Conservation (phyloP, 2,329 filamentous ascomycete species). For the Aspergillus latus region DNA sequence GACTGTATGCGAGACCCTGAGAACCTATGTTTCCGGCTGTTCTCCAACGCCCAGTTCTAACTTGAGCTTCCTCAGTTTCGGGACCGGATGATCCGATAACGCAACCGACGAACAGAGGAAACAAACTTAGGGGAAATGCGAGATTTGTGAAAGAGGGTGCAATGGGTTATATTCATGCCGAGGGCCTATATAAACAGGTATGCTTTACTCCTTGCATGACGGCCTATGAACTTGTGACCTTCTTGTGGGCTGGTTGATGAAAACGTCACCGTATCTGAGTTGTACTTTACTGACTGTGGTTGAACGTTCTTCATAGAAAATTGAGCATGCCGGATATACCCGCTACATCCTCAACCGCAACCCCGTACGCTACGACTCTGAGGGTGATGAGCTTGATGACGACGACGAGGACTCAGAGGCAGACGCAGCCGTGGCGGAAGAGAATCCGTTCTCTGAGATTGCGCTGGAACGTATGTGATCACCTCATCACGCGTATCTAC, state of each 20-base stretch:
- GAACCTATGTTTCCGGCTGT: slow-evolving; percentile 9
- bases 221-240: not conserved
- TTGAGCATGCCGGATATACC: slow-evolving; percentile 63
- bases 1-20: slow-evolving; percentile 38
- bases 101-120: slow-evolving; percentile 58
- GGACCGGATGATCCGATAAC: slow-evolving; percentile 55
- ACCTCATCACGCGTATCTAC: not conserved
- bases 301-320: slow-evolving; percentile 44
- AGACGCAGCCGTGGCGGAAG: slow-evolving; percentile 58
- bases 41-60: slow-evolving; percentile 1
- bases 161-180: slow-evolving; percentile 52
- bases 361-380: slow-evolving; percentile 61
- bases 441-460: slow-evolving; percentile 62
- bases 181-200: slow-evolving; percentile 58
- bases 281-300: not conserved
- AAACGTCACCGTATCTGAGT: not conserved
- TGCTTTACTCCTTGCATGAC: not conserved
- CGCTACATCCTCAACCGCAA: slow-evolving; percentile 61
- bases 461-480: slow-evolving; percentile 53
- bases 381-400: slow-evolving; percentile 61
- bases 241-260: not conserved
- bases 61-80: slow-evolving; percentile 28
- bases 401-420: slow-evolving; percentile 59
- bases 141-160: slow-evolving; percentile 57
- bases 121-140: slow-evolving; percentile 61